Evolutionary conservation across 106 monocot genomes (phyloP), one percentile per base, ranked within the genome.

Genomic region (Agapanthus africanus): DNA sequence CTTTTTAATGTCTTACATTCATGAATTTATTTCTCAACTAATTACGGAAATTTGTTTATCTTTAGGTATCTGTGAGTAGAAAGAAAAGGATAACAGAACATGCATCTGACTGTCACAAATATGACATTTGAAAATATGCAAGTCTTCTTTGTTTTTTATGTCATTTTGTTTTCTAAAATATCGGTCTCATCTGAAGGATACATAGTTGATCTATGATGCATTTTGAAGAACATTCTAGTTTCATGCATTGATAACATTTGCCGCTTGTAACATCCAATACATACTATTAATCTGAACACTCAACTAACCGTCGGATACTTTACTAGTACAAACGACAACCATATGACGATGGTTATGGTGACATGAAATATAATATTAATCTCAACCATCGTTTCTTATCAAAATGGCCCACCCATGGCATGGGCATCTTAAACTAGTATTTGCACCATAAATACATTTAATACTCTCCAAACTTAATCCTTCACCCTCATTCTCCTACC

Each of bases 291-390:
- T 37, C 22, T 30, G 16, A 68, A 31, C 30, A 32, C 49, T 52
- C 10, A 14, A 50, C 21, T 35, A 69, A 33, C 11, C 32, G 11
- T 9, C 6, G 33, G 19, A 69, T 69, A 69, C 33, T 49, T 69
- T 51, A 69, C 51, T 72, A 66, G 66, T 34, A 62, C 11, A 47
- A 36, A 36, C 16, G 50, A 23, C 36, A 50, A 37, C 3, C 7
- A 18, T 31, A 32, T 68, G 15, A 75, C 39, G 67, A 75, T 8
- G 42, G 59, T 23, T 40, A 73, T 73, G 37, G 52, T 33, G 59
- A 51, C 51, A 50, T 51, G 59, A 27, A 27, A 60, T 71, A 59
- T 74, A 30, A 65, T 30, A 66, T 4, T 66, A 38, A 28, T 47
- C 10, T 64, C 40, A 64, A 25, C 35, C 41, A 56, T 27, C 59